Evolutionary conservation across 768 basidiomycete species (phyloP), one percentile per base, ranked within the genome.

Genomic region (Calocera cornea): DNA sequence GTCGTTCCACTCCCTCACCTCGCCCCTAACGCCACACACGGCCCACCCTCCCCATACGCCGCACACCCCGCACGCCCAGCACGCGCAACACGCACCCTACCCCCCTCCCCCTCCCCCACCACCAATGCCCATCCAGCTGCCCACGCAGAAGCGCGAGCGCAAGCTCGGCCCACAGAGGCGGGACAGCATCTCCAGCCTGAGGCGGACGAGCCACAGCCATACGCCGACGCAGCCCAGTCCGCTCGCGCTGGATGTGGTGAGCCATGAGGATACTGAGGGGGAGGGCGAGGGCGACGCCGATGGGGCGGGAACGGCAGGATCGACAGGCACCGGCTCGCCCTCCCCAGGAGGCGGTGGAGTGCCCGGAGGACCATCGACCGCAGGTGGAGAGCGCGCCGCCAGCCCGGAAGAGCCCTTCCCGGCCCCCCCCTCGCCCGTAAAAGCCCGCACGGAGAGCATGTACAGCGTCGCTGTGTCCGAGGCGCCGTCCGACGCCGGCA

Each of bases 191-290:
- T 5, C 5, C 27, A 60, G 54, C 27, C 27, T 60, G 24, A 60
- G 54, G 31, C 2, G 54, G 54, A 60, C 54, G 11, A 60, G 54
- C 19, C 54, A 60, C 19, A 29, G 14, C 14, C 54, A 60, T 60
- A 60, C 54, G 31, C 54, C 54, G 7, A 60, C 54, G 31, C 54
- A 60, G 54, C 54, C 54, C 16, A 60, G 54, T 33, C 54, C 54
- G 54, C 19, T 60, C 5, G 54, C 54, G 54, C 27, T 60, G 54
- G 54, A 60, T 60, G 54, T 60, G 27, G 7, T 60, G 54, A 60
- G 54, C 22, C 24, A 33, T 27, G 54, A 60, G 14, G 54, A 60
- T 60, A 33, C 54, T 27, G 54, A 60, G 31, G 54, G 54, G 24
- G 54, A 27, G 5, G 54, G 14, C 8, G 54, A 33, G 14, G 54